Percentiles rank a stretch among this genome's conserved stretches.
These are phyloP conservation scores for Cydonia oblonga DNA, from an alignment of 331 rosid genomes.

Conservation along the genomic window DNA sequence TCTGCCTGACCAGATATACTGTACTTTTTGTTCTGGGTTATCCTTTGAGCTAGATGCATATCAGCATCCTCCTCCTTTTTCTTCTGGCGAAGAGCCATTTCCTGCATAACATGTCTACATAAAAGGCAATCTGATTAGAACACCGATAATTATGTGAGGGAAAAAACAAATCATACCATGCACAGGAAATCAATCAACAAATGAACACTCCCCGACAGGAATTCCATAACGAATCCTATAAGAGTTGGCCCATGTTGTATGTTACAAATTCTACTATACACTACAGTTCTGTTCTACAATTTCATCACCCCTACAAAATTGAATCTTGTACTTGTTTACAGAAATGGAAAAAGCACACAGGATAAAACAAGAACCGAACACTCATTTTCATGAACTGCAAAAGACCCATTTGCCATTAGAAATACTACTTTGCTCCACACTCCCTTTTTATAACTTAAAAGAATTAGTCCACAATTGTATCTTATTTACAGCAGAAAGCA, in stretches of 20 bases:
- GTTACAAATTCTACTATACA: neutral
- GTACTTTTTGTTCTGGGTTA: conserved; percentile 65
- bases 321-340: neutral
- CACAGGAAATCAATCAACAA: neutral
- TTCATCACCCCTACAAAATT: neutral
- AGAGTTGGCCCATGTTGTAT: neutral
- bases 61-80: conserved; percentile 71
- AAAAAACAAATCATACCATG: neutral
- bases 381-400: neutral
- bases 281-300: neutral
- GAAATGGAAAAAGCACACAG: neutral
- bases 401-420: neutral
- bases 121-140: conserved; percentile 4
- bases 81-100: conserved; percentile 32
- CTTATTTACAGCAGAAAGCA: neutral
- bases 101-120: conserved; percentile 36
- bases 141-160: neutral
- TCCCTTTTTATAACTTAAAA: neutral
- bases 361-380: neutral
- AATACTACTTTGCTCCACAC: neutral
- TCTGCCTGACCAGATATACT: conserved; percentile 56
- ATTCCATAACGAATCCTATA: neutral
- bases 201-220: neutral
- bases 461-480: neutral
- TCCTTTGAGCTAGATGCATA: conserved; percentile 67